These are phyloP conservation scores for Trifolium dubium DNA, from an alignment of 306 rosid species.

Conservation along the genomic window DNA sequence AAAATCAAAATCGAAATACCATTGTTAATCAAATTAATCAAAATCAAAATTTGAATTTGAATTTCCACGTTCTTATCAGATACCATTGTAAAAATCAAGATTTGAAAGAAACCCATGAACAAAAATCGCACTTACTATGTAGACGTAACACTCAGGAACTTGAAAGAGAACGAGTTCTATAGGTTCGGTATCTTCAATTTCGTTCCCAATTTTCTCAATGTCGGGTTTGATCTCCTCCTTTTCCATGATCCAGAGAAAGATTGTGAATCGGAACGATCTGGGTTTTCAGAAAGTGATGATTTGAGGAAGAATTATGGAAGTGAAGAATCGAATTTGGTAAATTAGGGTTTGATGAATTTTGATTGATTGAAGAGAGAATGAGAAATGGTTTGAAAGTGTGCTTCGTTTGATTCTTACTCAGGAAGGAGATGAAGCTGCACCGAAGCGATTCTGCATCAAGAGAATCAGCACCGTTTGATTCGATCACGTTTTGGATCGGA, in stretches of 20 bases:
- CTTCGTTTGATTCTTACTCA: conserved; percentile 36
- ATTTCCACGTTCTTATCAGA: conserved; percentile 10
- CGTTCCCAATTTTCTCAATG: conserved; percentile 51
- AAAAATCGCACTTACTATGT: conserved; percentile 64
- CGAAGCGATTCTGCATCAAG: conserved; percentile 29
- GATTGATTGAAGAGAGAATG: background rate
- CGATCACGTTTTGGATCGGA: conserved; percentile 30
- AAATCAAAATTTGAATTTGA: background rate
- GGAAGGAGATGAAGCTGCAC: conserved; percentile 50
- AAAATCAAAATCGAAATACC: conserved; percentile 5
- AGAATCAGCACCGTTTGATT: conserved; percentile 35
- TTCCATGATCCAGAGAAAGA: conserved; percentile 60
- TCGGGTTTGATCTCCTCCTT: conserved; percentile 52
- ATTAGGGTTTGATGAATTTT: conserved; percentile 33
- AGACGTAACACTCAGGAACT: conserved; percentile 92
- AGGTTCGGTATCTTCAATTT: conserved; percentile 65
- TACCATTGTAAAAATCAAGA: conserved; percentile 30
- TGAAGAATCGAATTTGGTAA: conserved; percentile 35
- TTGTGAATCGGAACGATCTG: conserved; percentile 43
- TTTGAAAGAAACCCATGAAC: conserved; percentile 38
- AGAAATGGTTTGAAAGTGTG: conserved; percentile 35
- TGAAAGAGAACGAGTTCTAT: conserved; percentile 89
- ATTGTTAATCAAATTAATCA: background rate
- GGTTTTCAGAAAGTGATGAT: conserved; percentile 23
- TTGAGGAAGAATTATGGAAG: background rate